Evolutionary conservation across 371 early-diverging fungal genomes (phyloP), one percentile per base, ranked within the genome.

Genomic region (Mucor sp.): DNA sequence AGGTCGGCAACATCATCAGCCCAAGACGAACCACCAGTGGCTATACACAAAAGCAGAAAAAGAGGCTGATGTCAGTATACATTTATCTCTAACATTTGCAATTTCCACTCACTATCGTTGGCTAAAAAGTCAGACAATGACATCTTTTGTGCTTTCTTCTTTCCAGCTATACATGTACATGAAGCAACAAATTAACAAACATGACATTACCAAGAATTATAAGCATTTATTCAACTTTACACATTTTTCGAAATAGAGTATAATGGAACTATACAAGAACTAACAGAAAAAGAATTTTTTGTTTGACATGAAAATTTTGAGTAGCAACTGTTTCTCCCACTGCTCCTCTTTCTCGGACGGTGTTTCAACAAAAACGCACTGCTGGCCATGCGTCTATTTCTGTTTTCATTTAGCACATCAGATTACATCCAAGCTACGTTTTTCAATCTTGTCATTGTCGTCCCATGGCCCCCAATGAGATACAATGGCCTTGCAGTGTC

Each of bases 1-100:
- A 96, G 87, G 67, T 89, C 93, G 30, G 84, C 78, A 77, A 93
- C 91, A 78, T 97, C 95, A 85, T 97, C 97, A 69, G 96, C 95
- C 96, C 96, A 97, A 58, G 92, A 91, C 55, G 69, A 63, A 55
- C 67, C 68, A 65, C 85, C 86, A 41, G 81, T 77, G 66, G 86
- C 88, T 86, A 74, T 68, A 17, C 15, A 17, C 41, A 17, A 41
- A 17, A n/a, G 57, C 60, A 67, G 37, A 47, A 60, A 39, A 62
- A 58, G 47, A 53, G 55, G 5, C 41, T 17, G 37, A 64, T 69
- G 44, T 69, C 33, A 56, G 21, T 27, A 32, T 15, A 6, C 15
- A 37, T 30, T 32, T 11, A 28, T 50, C 50, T 35, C 25, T 62
- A 0, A 41, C 30, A 44, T 2, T 35, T 35, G 23, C 23, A 21